A percentile compares a stretch with the other conserved stretches of the same genome.
Conservation (phyloP, 371 early-diverging fungal species). For the Lichtheimia hyalospora region DNA sequence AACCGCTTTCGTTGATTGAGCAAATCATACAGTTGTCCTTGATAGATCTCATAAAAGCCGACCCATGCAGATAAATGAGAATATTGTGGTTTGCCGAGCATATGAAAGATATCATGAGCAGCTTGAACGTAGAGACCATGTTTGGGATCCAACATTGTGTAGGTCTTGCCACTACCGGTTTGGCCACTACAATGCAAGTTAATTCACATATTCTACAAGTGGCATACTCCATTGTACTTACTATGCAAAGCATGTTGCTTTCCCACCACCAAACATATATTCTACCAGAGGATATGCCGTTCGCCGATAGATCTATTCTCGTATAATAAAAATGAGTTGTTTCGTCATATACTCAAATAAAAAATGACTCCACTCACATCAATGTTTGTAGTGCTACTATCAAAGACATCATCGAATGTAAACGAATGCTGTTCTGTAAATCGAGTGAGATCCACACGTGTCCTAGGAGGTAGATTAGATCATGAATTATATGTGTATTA, state of each 20-base stretch:
- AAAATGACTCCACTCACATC: conserved; percentile 46
- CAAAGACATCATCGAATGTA: conserved; percentile 97
- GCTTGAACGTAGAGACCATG: conserved; percentile 91
- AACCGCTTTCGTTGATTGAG: conserved; percentile 84
- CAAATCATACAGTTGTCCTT: conserved; percentile 94
- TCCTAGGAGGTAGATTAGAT: conserved; percentile 37
- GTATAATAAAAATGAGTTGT: too few species aligned
- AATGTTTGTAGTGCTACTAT: conserved; percentile 73
- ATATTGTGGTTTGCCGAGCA: conserved; percentile 69
- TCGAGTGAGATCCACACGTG: conserved; percentile 92
- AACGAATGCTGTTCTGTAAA: conserved; percentile 95
- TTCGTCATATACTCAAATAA: too few species aligned
- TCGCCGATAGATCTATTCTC: conserved; percentile 73
- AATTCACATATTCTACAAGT: not conserved
- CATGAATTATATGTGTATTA: not conserved
- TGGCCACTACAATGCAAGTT: conserved; percentile 72
- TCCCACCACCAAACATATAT: conserved; percentile 93
- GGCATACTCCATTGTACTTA: conserved; percentile 29
- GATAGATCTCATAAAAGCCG: conserved; percentile 97
- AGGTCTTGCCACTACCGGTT: conserved; percentile 96
- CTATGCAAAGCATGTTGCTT: conserved; percentile 99
- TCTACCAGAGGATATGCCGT: conserved; percentile 94
- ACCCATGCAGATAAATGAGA: conserved; percentile 78
- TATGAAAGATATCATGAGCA: conserved; percentile 85
- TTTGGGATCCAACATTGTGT: conserved; percentile 93